Evolutionary conservation across 805 yeast species (phyloP).

Genomic region (Saturnispora zaruensis): DNA sequence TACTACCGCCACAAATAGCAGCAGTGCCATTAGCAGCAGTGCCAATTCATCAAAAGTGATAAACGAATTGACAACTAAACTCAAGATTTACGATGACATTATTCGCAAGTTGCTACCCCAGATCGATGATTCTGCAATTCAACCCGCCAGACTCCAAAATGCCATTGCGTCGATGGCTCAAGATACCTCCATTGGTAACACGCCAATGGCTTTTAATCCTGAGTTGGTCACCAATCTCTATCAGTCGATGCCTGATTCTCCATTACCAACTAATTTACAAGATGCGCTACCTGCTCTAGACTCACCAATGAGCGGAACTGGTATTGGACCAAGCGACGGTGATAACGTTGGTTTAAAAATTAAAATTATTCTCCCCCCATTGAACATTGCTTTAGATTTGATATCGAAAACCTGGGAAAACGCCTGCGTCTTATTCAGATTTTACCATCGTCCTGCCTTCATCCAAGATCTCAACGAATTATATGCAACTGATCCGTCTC

Average conservation of each 20-base stretch:
- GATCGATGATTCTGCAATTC: constrained; percentile 27
- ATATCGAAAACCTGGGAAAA: constrained; percentile 75
- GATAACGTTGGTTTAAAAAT: constrained; percentile 23
- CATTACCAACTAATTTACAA: constrained; percentile 21
- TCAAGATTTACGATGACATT: constrained; percentile 28
- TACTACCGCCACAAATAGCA: background rate
- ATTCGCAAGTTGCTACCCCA: constrained; percentile 27
- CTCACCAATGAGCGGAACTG: constrained; percentile 12
- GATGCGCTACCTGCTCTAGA: constrained; percentile 12
- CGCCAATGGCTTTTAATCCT: constrained; percentile 15
- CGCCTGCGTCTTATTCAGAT: constrained; percentile 78
- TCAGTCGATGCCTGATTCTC: constrained; percentile 26
- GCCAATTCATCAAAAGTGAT: constrained; percentile 19
- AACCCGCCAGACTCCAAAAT: constrained; percentile 27
- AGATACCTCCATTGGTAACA: constrained; percentile 19
- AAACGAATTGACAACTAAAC: constrained; percentile 26
- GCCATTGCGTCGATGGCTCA: constrained; percentile 19
- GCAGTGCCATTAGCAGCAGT: background rate
- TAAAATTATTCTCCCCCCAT: constrained; percentile 64
- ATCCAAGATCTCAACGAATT: constrained; percentile 65
- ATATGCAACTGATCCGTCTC: constrained; percentile 66
- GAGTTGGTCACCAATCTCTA: constrained; percentile 22
- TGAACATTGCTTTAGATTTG: constrained; percentile 59
- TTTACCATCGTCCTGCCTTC: constrained; percentile 78
- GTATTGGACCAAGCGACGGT: constrained; percentile 18